phyloP scores from a whole-genome alignment of 148 eudicot genomes.

The Rhododendron ovatum region DNA sequence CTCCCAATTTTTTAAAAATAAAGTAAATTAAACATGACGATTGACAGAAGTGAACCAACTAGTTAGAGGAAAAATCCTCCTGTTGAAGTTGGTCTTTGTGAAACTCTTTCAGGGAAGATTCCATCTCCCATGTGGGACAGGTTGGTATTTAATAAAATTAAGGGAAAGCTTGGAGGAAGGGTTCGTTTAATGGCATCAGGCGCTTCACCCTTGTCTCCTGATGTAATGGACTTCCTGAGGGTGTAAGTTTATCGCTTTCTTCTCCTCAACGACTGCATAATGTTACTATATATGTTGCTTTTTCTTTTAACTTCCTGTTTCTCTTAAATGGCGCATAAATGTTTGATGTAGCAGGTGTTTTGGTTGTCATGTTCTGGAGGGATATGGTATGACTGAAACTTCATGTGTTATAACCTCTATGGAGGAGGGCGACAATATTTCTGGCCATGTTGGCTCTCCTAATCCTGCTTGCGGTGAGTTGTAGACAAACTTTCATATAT shows the following conservation, averaged over 20 bases:
- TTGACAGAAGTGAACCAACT: neutral
- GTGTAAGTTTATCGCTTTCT: constrained; percentile 56
- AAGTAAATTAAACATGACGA: neutral
- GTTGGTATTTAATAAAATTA: constrained; percentile 83
- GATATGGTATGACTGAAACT: constrained; percentile 97
- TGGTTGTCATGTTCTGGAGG: constrained; percentile 73
- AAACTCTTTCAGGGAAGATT: constrained; percentile 45
- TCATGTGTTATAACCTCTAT: constrained; percentile 73
- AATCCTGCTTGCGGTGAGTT: constrained; percentile 88
- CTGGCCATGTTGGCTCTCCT: constrained; percentile 95
- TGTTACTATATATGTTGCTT: neutral
- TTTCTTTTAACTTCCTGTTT: neutral
- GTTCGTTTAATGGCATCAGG: constrained; percentile 82
- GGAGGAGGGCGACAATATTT: constrained; percentile 57
- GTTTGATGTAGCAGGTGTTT: constrained; percentile 55
- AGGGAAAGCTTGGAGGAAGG: constrained; percentile 84
- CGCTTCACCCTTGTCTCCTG: constrained; percentile 92
- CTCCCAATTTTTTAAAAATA: neutral
- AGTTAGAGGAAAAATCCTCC: neutral
- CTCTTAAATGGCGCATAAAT: neutral
- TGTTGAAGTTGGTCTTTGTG: neutral
- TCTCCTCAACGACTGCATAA: neutral
- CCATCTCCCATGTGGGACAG: constrained; percentile 85
- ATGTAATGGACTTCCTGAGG: constrained; percentile 82
- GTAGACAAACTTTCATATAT: neutral